phyloP scores from a whole-genome alignment of 177 flowering plant genomes.

The Vitis hybrid region DNA sequence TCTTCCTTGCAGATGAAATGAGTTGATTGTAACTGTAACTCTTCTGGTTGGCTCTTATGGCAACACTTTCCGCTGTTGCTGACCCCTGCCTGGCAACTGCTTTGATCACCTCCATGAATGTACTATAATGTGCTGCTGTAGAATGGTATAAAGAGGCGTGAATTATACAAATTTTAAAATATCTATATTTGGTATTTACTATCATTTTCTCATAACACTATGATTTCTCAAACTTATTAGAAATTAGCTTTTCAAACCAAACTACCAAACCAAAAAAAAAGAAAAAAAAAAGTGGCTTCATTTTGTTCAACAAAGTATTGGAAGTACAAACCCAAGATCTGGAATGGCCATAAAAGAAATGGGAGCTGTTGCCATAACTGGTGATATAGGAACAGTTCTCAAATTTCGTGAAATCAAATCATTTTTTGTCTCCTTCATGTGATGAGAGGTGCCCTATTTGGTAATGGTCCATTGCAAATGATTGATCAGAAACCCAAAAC shows the following conservation, averaged over 20 bases:
- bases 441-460: too few relatives aligned
- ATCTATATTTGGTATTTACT: not conserved
- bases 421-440: too few relatives aligned
- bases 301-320: not conserved
- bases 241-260: too few relatives aligned
- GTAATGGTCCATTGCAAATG: too few relatives aligned
- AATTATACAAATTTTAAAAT: not conserved
- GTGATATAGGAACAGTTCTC: not conserved
- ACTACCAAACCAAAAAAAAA: too few relatives aligned
- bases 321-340: not conserved
- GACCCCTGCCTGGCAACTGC: slow-evolving; percentile 51
- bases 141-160: not conserved
- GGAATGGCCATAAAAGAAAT: not conserved
- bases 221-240: too few relatives aligned
- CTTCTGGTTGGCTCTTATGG: slow-evolving; percentile 67
- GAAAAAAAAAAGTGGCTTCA: not conserved
- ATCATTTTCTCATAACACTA: too few relatives aligned
- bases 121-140: slow-evolving; percentile 37
- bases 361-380: not conserved
- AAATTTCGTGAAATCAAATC: not conserved
- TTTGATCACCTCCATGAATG: slow-evolving; percentile 81
- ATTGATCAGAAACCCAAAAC: too few relatives aligned
- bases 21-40: slow-evolving; percentile 71
- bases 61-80: slow-evolving; percentile 44
- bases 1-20: slow-evolving; percentile 59